A percentile compares a stretch with the other conserved stretches of the same genome.
Evolutionary conservation across 1,284 basidiomycete genomes (phyloP).

Genomic region (Ustilago trichophora): DNA sequence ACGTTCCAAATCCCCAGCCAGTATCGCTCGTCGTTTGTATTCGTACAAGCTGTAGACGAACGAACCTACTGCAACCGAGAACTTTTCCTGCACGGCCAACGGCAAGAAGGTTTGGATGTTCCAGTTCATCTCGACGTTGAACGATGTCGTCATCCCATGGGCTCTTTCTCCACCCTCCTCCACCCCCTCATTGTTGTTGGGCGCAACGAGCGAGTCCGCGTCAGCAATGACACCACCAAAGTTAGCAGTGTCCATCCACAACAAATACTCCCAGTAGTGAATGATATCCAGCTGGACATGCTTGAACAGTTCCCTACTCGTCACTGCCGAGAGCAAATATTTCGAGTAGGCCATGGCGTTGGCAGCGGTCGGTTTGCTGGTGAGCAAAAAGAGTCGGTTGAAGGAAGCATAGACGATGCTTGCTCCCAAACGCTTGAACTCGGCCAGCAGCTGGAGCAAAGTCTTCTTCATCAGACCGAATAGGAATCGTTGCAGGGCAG

Average conservation of each 20-base stretch:
- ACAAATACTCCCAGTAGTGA: constrained; percentile 90
- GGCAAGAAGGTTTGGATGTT: constrained; percentile 94
- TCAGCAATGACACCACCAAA: constrained; percentile 82
- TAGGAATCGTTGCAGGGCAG: constrained; percentile 90
- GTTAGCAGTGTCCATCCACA: constrained; percentile 97
- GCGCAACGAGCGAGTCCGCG: constrained; percentile 16
- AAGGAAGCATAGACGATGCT: constrained; percentile 92
- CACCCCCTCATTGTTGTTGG: constrained; percentile 1
- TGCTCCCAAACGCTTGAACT: constrained; percentile 94
- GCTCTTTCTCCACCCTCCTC: constrained; percentile 70
- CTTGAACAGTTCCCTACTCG: constrained; percentile 93
- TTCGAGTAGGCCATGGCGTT: constrained; percentile 94
- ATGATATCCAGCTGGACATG: constrained; percentile 88
- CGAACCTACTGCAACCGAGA: constrained; percentile 78
- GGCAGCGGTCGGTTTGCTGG: constrained; percentile 89
- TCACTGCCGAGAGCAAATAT: constrained; percentile 90
- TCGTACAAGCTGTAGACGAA: constrained; percentile 86
- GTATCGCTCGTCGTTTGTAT: constrained; percentile 75
- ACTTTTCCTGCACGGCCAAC: constrained; percentile 80
- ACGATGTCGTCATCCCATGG: constrained; percentile 52
- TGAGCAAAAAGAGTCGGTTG: constrained; percentile 86
- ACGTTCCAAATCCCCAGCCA: constrained; percentile 69
- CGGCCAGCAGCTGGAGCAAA: constrained; percentile 93
- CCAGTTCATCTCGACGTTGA: constrained; percentile 82
- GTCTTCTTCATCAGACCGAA: constrained; percentile 97